Percentiles rank a stretch among this genome's conserved stretches.
Conservation (phyloP, 2,329 filamentous ascomycete species). For the Chaetothyriales sp. region DNA sequence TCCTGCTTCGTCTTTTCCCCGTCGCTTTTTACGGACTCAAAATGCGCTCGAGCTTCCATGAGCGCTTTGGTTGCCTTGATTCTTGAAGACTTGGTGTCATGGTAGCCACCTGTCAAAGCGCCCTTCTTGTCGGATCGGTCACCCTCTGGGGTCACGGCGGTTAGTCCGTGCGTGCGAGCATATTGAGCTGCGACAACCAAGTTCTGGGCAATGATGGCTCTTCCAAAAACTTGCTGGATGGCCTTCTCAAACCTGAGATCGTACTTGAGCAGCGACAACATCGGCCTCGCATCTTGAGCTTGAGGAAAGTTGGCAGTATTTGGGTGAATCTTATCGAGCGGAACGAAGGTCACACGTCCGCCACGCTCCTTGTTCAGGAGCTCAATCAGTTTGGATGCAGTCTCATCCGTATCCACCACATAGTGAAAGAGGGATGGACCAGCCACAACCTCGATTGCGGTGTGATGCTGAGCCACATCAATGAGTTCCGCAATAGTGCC, state of each 20-base stretch:
- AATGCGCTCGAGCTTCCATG: slow-evolving; percentile 58
- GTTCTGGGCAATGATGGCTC: slow-evolving; percentile 85
- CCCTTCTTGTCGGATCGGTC: slow-evolving; percentile 91
- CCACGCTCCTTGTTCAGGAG: slow-evolving; percentile 63
- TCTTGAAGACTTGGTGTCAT: slow-evolving; percentile 72
- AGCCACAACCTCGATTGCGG: slow-evolving; percentile 83
- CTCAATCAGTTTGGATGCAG: slow-evolving; percentile 67
- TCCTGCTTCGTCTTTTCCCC: slow-evolving; percentile 51
- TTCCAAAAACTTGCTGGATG: slow-evolving; percentile 89
- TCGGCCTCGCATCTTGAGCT: slow-evolving; percentile 71
- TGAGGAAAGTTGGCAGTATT: slow-evolving; percentile 63
- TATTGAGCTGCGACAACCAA: slow-evolving; percentile 78
- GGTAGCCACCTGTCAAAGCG: slow-evolving; percentile 85
- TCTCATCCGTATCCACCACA: slow-evolving; percentile 81
- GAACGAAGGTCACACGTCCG: slow-evolving; percentile 88
- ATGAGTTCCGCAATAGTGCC: slow-evolving; percentile 90
- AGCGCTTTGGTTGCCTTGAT: slow-evolving; percentile 69
- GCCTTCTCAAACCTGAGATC: slow-evolving; percentile 65
- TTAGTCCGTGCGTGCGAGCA: slow-evolving; percentile 77
- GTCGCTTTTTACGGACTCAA: slow-evolving; percentile 50
- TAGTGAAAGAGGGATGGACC: slow-evolving; percentile 91
- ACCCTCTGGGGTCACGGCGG: slow-evolving; percentile 86
- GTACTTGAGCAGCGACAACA: slow-evolving; percentile 72
- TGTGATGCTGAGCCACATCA: slow-evolving; percentile 71
- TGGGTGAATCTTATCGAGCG: slow-evolving; percentile 63